These are phyloP conservation scores for Colletotrichum sidae DNA, from an alignment of 2,329 filamentous ascomycete genomes.

Conservation along the genomic window DNA sequence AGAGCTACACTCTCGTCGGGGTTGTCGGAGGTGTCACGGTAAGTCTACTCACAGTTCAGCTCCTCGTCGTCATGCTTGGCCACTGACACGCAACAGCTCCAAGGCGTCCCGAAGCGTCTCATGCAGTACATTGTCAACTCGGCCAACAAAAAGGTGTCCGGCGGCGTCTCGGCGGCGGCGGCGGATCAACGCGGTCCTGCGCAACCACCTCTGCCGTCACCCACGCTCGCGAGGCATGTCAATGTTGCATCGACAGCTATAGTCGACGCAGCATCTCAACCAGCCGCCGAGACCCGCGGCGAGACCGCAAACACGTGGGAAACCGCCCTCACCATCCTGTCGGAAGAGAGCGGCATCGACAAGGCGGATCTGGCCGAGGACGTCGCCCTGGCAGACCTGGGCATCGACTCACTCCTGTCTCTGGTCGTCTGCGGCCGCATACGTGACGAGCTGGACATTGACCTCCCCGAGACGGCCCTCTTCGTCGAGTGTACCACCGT, in stretches of 20 bases:
- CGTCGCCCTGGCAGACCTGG: constrained; percentile 67
- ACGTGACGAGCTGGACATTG: constrained; percentile 67
- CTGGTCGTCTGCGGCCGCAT: constrained; percentile 68
- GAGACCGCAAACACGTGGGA: constrained; percentile 61
- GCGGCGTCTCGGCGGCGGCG: constrained; percentile 52
- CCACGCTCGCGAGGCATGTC: constrained; percentile 68
- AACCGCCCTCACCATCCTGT: constrained; percentile 64
- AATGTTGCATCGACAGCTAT: constrained; percentile 45
- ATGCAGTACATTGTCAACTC: constrained; percentile 70
- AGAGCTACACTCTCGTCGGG: constrained; percentile 62
- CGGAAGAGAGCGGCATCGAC: constrained; percentile 66
- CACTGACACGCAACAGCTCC: constrained; percentile 58
- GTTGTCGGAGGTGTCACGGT: constrained; percentile 63
- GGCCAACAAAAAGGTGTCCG: constrained; percentile 53
- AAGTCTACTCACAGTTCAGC: not conserved
- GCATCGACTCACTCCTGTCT: constrained; percentile 71
- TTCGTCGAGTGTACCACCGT: constrained; percentile 68
- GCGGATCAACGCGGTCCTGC: constrained; percentile 62
- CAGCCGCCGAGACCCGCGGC: constrained; percentile 59
- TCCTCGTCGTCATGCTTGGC: accelerated
- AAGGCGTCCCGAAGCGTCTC: constrained; percentile 73
- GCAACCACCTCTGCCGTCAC: constrained; percentile 52
- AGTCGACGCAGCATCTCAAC: constrained; percentile 49
- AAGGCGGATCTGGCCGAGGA: constrained; percentile 67
- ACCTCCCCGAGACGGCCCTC: constrained; percentile 61